Evolutionary conservation across 2,329 filamentous ascomycete genomes (phyloP).

Genomic region (Paraconiothyrium brasiliense): DNA sequence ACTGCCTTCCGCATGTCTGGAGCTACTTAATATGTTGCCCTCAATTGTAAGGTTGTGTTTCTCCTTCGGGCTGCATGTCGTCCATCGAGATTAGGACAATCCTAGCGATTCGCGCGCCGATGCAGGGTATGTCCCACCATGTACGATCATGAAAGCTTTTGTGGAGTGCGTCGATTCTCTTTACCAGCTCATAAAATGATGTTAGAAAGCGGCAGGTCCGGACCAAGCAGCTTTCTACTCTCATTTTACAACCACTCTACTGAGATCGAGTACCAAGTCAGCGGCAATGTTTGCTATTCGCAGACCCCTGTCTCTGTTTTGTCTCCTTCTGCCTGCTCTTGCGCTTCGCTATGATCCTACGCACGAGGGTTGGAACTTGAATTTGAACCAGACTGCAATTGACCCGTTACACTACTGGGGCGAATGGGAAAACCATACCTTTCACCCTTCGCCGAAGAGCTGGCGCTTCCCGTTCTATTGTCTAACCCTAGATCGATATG

Average conservation of each 20-base stretch:
- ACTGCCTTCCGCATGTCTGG: constrained; percentile 16
- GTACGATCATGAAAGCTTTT: constrained; percentile 24
- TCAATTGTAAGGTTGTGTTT: constrained; percentile 17
- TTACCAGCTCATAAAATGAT: constrained; percentile 21
- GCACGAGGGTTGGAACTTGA: constrained; percentile 67
- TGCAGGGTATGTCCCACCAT: constrained; percentile 25
- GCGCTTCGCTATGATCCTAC: constrained; percentile 57
- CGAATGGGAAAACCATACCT: constrained; percentile 63
- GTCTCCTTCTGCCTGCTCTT: constrained; percentile 25
- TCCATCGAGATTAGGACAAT: constrained; percentile 15
- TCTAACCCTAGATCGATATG: constrained; percentile 70
- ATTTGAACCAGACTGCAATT: constrained; percentile 65
- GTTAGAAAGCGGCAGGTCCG: not conserved
- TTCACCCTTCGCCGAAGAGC: constrained; percentile 64
- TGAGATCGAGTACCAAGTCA: constrained; percentile 18
- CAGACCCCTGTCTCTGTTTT: constrained; percentile 25
- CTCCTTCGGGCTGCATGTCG: constrained; percentile 17
- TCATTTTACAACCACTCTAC: constrained; percentile 16
- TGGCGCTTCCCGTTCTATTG: constrained; percentile 75
- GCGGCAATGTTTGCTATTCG: constrained; percentile 27
- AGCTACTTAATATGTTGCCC: constrained; percentile 13
- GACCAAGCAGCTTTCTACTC: constrained; percentile 20
- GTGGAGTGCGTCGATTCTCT: constrained; percentile 20
- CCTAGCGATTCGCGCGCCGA: constrained; percentile 16
- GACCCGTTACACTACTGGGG: constrained; percentile 68